phyloP scores from a whole-genome alignment of 164 flowering plant species.

The Aristolochia contorta region DNA sequence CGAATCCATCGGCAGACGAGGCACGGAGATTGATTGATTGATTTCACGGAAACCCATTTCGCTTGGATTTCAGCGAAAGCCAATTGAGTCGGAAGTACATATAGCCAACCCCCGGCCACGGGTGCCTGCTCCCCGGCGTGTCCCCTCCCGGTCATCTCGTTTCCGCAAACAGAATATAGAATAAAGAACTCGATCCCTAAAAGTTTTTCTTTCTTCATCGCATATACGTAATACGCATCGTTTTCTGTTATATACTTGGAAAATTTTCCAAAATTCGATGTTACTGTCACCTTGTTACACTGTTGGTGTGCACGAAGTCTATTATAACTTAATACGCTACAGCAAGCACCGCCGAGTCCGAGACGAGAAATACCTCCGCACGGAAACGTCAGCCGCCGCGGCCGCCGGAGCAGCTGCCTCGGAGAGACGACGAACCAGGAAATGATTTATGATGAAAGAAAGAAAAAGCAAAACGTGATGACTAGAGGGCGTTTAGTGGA shows the following conservation, averaged over 20 bases:
- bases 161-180: background rate
- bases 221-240: background rate
- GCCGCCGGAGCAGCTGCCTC: background rate
- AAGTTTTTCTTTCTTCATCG: background rate
- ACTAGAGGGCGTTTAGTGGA: background rate
- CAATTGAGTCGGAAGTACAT: background rate
- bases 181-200: too few species aligned
- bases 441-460: background rate
- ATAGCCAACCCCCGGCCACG: background rate
- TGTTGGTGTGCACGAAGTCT: too few species aligned
- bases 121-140: too few species aligned
- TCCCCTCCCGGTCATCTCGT: background rate
- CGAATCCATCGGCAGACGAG: background rate
- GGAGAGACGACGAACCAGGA: background rate
- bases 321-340: too few species aligned
- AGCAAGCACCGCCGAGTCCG: too few species aligned
- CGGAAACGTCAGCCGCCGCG: too few species aligned
- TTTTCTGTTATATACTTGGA: slow-evolving; percentile 6
- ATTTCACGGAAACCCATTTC: background rate
- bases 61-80: background rate
- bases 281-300: too few species aligned
- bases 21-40: background rate
- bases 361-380: background rate
- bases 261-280: background rate
- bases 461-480: background rate